Evolutionary conservation across 352 stramenopile genomes (phyloP), one percentile per base, ranked within the genome.

Genomic region (Blastocystis hominis): DNA sequence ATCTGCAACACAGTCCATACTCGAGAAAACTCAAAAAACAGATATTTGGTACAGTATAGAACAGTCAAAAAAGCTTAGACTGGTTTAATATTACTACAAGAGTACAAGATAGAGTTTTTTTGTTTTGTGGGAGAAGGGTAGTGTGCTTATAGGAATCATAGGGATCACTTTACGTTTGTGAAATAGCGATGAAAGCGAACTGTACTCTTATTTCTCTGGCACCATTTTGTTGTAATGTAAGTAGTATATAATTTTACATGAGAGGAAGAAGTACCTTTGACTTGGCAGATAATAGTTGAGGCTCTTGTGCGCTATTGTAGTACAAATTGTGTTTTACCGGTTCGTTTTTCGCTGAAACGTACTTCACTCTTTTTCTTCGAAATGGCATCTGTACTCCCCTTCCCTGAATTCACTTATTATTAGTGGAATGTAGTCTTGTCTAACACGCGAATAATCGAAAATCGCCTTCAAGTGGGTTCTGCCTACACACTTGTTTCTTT

Each of bases 391-490:
- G 66, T 77, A 59, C 40, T 4, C 24, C 38, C 55, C 34, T 9
- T 53, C n/a, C 10, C 44, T 54, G 20, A 13, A 54, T 36, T 59
- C 10, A n/a, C 1, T 77, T n/a, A 54, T 10, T 24, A 38, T 15
- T 77, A 77, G 66, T 77, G 66, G 66, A 46, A 56, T 30, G 24
- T 20, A 20, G 30, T 40, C 13, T 56, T 77, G 38, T 77, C 66
- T 6, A 56, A 46, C 10, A 77, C 55, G 4, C 66, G 66, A 36
- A 77, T 77, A 40, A 53, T 77, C 55, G 66, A 77, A 53, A 77
- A 5, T 30, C 36, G 66, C 24, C 7, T 77, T 6, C 66, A 77
- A 77, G 66, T 77, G 50, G 34, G 24, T 59, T 56, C 17, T 44
- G 7, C 13, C 38, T 6, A 38, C 24, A n/a, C 15, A n/a, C 24